Base-by-base conservation (phyloP, 2,329 filamentous ascomycete species). In the Trichophyton equinum region DNA sequence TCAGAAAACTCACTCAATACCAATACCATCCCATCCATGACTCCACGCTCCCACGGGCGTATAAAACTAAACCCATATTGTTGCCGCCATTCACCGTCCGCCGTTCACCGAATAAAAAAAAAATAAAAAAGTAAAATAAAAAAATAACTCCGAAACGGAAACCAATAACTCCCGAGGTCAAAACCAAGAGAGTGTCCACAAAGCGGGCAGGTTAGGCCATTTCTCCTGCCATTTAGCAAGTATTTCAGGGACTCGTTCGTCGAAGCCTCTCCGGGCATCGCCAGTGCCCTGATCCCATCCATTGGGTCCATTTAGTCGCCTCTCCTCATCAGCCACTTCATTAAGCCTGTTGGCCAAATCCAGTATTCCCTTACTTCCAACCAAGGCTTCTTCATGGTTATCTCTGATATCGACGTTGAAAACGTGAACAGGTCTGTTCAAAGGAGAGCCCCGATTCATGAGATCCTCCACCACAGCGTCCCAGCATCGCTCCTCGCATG, bases 361-460 rank as follows among this genome's bases (percentile, higher is more conserved):
- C 42, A 97, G 80, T 62, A 99, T 99, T 51, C 89, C 94, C 66
- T 87, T 85, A 1, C 94, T 94, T 8, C 94, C 94, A 1, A 96
- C 82, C 22, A 92, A 80, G 0, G 94, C 94, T 74, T 99, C 94
- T 73, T 99, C 92, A 70, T 97, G 94, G 70, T 97, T 99, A 75
- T 99, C 94, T 73, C 88, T 92, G 70, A 99, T 99, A 72, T 99
- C 94, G 60, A 99, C 87, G 68, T 99, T 99, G 79, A 99, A 95
- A 61, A 99, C 89, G 71, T 99, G 94, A 0, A 99, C 94, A 0
- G 94, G 91, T 1, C 90, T 81, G 73, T 99, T 99, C 61, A 99
- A 79, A 2, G 89, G 87, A 0, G 87, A 85, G 6, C 92, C 94
- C 64, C 95, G 84, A 68, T 85, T 88, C 64, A 96, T 83, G 59